Evolutionary conservation across 1,284 basidiomycete species (phyloP), one percentile per base, ranked within the genome.

Genomic region (Gomphus sp.): DNA sequence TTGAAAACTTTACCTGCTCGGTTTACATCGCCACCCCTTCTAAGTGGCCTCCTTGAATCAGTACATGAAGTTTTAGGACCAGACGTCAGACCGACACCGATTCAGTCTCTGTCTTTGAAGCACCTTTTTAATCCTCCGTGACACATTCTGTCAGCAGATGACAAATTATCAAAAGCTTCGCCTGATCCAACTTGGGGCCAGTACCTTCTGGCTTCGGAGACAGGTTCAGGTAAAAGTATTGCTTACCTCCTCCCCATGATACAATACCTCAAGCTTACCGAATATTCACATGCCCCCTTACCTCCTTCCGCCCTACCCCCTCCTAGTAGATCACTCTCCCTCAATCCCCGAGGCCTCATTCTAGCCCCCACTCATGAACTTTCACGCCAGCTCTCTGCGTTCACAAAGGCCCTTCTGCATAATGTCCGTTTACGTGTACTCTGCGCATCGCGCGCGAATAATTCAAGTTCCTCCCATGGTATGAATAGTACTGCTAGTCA

Each of bases 311-410:
- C 43, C 6, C 49, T 25, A 8, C 41, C 62, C 62, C 31, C 62
- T 56, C 18, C 55, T 54, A 7, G 60, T 52, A n/a, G 22, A 44
- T 33, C 28, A n/a, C 67, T 64, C 48, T 63, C 70, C 22, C 68
- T 80, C 11, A 81, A 80, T 61, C 92, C 92, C 0, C 83, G 90
- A 4, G 89, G 87, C 0, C 71, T 96, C 50, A 76, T 96, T 45
- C 79, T 95, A 14, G 85, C 89, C 0, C 92, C 92, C 0, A 94
- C 92, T 0, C 92, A 95, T 69, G 93, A 95, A 69, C 80, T 96
- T 7, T 79, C 87, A 0, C 79, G 91, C 3, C 92, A 95, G 69
- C 76, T 92, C 1, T 79, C 90, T 0, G 68, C 70, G 0, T 87
- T 85, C 61, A 85, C 89, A 0, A 94, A 94, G 67, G 71, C 77